A percentile compares a stretch with the other conserved stretches of the same genome.
These are phyloP conservation scores for Stephanodiscus minutulus DNA, from an alignment of 108 stramenopile species.

Conservation along the genomic window DNA sequence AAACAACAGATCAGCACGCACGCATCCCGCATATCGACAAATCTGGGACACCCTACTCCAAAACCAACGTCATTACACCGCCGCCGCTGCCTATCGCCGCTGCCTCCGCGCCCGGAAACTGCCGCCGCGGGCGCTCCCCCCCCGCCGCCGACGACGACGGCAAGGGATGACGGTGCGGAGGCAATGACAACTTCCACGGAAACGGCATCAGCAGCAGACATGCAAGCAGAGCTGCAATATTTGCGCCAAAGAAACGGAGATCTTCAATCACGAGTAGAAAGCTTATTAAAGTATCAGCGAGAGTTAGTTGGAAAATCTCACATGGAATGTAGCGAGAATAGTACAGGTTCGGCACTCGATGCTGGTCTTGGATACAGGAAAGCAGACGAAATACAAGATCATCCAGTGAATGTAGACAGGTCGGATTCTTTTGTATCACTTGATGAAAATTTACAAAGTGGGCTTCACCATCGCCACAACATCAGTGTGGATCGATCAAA, in stretches of 20 bases:
- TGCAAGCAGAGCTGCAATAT: constrained; percentile 36
- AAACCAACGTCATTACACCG: too few relatives aligned
- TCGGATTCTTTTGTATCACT: background rate
- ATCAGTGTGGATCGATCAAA: background rate
- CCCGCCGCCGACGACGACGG: background rate
- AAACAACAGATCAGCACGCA: too few relatives aligned
- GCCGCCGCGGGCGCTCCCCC: too few relatives aligned
- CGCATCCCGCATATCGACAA: too few relatives aligned
- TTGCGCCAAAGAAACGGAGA: constrained; percentile 43
- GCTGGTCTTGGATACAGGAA: background rate
- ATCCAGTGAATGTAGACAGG: background rate
- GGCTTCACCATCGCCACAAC: constrained; percentile 11
- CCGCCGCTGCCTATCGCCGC: too few relatives aligned
- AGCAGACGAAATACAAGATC: background rate
- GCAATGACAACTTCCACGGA: constrained; percentile 8
- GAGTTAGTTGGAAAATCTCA: background rate
- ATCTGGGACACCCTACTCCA: too few relatives aligned
- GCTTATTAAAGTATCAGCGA: constrained; percentile 12
- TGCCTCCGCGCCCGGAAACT: too few relatives aligned
- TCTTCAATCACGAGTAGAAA: constrained; percentile 27
- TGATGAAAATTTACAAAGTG: constrained; percentile 12
- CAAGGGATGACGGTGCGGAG: too few relatives aligned
- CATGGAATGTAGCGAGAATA: background rate
- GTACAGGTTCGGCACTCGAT: background rate
- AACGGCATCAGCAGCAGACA: constrained; percentile 10